phyloP scores from a whole-genome alignment of 2,329 filamentous ascomycete species.

The Diaporthe aspalathi region DNA sequence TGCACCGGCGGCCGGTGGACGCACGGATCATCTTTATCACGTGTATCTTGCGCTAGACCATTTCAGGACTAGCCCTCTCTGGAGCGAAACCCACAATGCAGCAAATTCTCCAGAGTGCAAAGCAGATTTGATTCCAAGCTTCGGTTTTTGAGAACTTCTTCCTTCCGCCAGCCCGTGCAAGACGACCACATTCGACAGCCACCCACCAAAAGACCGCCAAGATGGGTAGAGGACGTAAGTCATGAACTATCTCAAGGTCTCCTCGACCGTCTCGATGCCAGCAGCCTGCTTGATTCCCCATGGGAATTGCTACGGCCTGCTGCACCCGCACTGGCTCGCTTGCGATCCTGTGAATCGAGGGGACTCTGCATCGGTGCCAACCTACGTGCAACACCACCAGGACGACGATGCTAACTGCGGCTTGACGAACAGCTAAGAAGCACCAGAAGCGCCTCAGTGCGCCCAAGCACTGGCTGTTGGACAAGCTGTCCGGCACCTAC shows the following conservation, averaged over 20 bases:
- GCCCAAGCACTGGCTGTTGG: constrained; percentile 99
- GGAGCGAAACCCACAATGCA: constrained; percentile 35
- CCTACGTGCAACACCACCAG: not conserved
- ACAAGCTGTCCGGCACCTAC: constrained; percentile 97
- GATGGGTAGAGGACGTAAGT: constrained; percentile 42
- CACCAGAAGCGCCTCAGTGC: constrained; percentile 99
- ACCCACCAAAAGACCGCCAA: constrained; percentile 37
- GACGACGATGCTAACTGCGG: constrained; percentile 27
- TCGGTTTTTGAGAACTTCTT: constrained; percentile 23
- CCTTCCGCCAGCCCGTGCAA: constrained; percentile 33
- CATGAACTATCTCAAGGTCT: not conserved
- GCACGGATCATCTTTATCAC: not conserved
- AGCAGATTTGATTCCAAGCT: constrained; percentile 26
- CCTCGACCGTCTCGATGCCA: not conserved
- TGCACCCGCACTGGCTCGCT: not conserved
- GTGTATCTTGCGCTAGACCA: not conserved
- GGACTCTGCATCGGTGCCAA: constrained; percentile 4
- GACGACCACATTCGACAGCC: constrained; percentile 35
- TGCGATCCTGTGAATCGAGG: constrained; percentile 1
- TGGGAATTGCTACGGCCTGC: not conserved
- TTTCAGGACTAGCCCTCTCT: not conserved
- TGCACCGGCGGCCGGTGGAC: not conserved
- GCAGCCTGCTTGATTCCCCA: not conserved
- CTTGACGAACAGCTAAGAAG: constrained; percentile 73
- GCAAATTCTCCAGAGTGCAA: constrained; percentile 30